Conservation (phyloP, 1,139 yeast species). For the Geotrichum cucujoidarum region DNA sequence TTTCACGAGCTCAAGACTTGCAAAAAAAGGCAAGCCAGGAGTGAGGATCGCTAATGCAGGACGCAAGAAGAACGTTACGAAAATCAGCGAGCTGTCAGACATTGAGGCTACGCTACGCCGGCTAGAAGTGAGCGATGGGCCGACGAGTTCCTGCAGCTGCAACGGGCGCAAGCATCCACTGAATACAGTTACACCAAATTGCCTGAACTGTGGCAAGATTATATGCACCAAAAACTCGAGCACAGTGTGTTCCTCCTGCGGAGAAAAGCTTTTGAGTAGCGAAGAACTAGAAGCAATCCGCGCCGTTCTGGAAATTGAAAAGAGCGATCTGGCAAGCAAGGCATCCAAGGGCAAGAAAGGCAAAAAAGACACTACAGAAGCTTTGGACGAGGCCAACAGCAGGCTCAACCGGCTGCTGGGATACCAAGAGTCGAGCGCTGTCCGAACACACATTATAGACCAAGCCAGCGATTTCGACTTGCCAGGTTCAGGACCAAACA, state of each 20-base stretch:
- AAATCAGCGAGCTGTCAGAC: constrained; percentile 13
- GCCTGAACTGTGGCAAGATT: constrained; percentile 89
- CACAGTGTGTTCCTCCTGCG: constrained; percentile 85
- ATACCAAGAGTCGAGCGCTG: constrained; percentile 83
- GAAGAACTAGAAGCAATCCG: constrained; percentile 58
- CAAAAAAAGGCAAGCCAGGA: constrained; percentile 1
- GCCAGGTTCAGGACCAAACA: constrained; percentile 45
- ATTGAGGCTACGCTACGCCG: constrained; percentile 11
- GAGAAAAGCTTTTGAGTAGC: constrained; percentile 54
- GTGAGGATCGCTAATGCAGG: background rate
- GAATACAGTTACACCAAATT: constrained; percentile 86
- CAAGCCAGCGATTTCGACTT: constrained; percentile 84
- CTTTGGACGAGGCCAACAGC: constrained; percentile 55
- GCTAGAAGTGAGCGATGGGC: constrained; percentile 26
- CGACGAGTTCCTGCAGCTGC: constrained; percentile 55
- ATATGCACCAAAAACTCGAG: constrained; percentile 84
- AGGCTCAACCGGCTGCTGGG: constrained; percentile 66
- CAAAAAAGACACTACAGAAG: constrained; percentile 38
- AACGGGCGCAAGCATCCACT: constrained; percentile 70
- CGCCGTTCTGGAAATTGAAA: constrained; percentile 35
- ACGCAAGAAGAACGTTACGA: constrained; percentile 3
- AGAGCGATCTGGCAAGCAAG: constrained; percentile 29
- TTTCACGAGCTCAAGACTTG: constrained; percentile 10
- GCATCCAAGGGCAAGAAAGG: constrained; percentile 27
- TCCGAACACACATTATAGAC: constrained; percentile 87